These are phyloP conservation scores for Cicer yamashitae DNA, from an alignment of 306 rosid genomes.

Conservation along the genomic window DNA sequence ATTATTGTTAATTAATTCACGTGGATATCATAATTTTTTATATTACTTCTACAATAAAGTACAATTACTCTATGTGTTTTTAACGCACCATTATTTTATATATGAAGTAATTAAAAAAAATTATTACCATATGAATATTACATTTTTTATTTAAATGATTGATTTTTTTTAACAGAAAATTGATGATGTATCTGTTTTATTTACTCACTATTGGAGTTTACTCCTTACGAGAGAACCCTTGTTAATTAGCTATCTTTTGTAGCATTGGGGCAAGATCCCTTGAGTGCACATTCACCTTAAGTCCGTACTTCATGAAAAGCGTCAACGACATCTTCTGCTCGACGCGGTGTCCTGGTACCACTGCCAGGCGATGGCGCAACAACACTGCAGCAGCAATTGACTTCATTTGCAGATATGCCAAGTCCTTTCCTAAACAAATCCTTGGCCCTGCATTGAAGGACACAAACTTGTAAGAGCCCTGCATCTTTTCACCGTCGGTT, in stretches of 20 bases:
- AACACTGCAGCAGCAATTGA: constrained; percentile 79
- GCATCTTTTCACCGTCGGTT: constrained; percentile 52
- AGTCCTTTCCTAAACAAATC: constrained; percentile 83
- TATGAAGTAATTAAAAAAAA: background rate
- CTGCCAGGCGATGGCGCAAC: constrained; percentile 67
- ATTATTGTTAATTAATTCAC: no score
- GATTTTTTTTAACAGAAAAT: no score
- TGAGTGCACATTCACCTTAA: constrained; percentile 65
- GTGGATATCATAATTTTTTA: no score
- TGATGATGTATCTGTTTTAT: constrained; percentile 24
- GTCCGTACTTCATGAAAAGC: constrained; percentile 91
- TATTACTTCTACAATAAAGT: no score
- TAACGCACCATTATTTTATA: background rate
- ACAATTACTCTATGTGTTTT: no score
- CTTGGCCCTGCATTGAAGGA: constrained; percentile 91
- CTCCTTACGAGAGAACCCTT: background rate
- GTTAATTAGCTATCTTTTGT: constrained; percentile 45
- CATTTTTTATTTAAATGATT: background rate
- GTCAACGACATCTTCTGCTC: constrained; percentile 97
- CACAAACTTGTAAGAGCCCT: constrained; percentile 69
- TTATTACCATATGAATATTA: background rate
- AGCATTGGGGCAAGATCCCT: constrained; percentile 64
- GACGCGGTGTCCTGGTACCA: constrained; percentile 69
- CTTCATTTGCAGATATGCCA: constrained; percentile 93
- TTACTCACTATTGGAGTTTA: background rate